phyloP scores from a whole-genome alignment of 2,329 filamentous ascomycete species.

The Sporothrix pseudoabietina region DNA sequence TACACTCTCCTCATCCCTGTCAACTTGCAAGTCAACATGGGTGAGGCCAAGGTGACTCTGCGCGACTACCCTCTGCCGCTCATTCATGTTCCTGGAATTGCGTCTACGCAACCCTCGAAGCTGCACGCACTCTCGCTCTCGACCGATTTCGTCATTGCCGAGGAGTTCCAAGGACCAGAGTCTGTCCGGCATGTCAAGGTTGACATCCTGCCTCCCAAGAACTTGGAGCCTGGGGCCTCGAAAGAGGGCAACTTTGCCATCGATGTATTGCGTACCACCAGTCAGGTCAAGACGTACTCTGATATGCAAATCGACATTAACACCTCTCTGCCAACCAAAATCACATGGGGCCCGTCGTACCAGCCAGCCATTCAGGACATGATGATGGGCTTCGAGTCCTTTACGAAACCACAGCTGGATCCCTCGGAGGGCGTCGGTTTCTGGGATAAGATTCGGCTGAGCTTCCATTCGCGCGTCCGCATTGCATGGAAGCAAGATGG shows the following conservation, averaged over 20 bases:
- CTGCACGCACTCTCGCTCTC: constrained; percentile 80
- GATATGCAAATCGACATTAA: constrained; percentile 92
- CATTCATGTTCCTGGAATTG: constrained; percentile 83
- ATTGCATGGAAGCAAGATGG: constrained; percentile 94
- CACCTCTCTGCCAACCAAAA: constrained; percentile 84
- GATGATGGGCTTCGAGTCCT: constrained; percentile 99
- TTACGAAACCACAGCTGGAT: constrained; percentile 93
- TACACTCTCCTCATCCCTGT: constrained; percentile 89
- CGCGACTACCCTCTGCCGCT: constrained; percentile 93
- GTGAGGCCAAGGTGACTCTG: constrained; percentile 81
- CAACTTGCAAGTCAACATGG: constrained; percentile 85
- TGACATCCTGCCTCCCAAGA: constrained; percentile 75
- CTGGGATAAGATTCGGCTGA: constrained; percentile 97
- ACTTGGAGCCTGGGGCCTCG: constrained; percentile 56
- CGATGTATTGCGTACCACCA: constrained; percentile 85
- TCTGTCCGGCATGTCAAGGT: constrained; percentile 80
- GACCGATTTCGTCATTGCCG: constrained; percentile 92
- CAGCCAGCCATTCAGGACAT: constrained; percentile 98
- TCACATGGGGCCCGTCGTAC: constrained; percentile 97
- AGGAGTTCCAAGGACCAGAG: constrained; percentile 81
- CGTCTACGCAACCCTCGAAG: constrained; percentile 74
- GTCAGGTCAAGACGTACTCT: constrained; percentile 94
- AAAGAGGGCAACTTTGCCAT: constrained; percentile 72
- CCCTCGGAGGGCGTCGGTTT: constrained; percentile 93
- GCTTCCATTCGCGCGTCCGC: constrained; percentile 87